Evolutionary conservation across 768 basidiomycete species (phyloP).

Genomic region (Podaxis sp.): DNA sequence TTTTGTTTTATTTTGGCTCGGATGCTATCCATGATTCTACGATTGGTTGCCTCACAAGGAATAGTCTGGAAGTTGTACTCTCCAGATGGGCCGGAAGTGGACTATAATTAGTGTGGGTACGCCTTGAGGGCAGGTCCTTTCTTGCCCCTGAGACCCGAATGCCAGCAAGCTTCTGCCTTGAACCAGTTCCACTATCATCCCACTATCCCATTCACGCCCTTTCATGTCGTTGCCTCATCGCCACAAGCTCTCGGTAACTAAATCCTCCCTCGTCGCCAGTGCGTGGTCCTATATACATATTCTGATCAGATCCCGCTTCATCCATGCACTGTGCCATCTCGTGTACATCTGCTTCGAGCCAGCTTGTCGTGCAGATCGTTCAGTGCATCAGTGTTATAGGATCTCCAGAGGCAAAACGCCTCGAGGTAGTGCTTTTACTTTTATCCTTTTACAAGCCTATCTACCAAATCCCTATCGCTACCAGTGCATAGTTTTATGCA

Average conservation of each 20-base stretch:
- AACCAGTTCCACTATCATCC: too few relatives aligned
- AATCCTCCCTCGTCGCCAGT: not conserved
- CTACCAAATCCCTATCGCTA: constrained; percentile 2
- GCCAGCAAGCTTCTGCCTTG: too few relatives aligned
- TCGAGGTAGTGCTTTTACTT: not conserved
- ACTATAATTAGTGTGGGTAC: too few relatives aligned
- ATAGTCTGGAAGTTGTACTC: too few relatives aligned
- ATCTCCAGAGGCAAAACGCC: not conserved
- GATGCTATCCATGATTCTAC: too few relatives aligned
- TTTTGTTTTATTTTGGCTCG: too few relatives aligned
- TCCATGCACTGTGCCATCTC: not conserved
- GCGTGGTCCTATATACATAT: not conserved
- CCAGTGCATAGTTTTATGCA: constrained; percentile 6
- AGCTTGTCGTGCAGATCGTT: not conserved
- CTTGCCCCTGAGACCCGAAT: too few relatives aligned
- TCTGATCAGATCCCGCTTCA: not conserved
- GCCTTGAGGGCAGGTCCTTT: too few relatives aligned
- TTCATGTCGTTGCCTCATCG: not conserved
- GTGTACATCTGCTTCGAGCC: not conserved
- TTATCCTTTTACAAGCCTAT: not conserved
- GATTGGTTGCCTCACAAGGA: too few relatives aligned
- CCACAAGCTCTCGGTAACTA: not conserved
- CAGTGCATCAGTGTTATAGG: not conserved
- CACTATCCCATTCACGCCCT: not conserved
- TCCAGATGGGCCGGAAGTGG: too few relatives aligned